A percentile compares a stretch with the other conserved stretches of the same genome.
phyloP scores from a whole-genome alignment of 345 rosid species.

The Triadica sebifera region DNA sequence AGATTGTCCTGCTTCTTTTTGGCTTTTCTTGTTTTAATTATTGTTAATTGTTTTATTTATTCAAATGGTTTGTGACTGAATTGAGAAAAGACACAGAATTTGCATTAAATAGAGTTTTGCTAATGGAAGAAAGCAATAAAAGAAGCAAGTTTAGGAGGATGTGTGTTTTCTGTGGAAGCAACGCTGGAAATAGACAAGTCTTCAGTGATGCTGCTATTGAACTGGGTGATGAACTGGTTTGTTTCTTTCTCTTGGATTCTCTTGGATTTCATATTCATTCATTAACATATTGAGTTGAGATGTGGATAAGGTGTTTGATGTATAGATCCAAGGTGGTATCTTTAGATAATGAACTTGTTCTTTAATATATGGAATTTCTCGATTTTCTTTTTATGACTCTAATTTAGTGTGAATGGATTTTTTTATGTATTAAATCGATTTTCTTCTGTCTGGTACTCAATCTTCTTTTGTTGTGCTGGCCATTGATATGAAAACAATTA shows the following conservation, averaged over 20 bases:
- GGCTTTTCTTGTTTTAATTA: slow-evolving; percentile 7
- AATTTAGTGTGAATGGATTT: slow-evolving; percentile 11
- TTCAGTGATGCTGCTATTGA: slow-evolving; percentile 90
- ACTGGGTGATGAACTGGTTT: slow-evolving; percentile 91
- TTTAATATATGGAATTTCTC: too few species aligned
- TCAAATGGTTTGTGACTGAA: slow-evolving; percentile 24
- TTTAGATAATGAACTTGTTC: background rate
- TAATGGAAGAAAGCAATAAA: slow-evolving; percentile 53
- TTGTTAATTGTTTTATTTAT: background rate
- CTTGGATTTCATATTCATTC: slow-evolving; percentile 9
- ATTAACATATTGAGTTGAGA: background rate
- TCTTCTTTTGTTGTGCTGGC: background rate
- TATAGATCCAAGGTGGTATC: background rate
- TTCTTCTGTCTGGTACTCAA: slow-evolving; percentile 13
- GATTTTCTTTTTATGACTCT: slow-evolving; percentile 1
- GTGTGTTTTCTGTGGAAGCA: slow-evolving; percentile 96
- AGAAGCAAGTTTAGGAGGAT: slow-evolving; percentile 65
- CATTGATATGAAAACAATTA: too few species aligned
- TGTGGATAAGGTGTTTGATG: slow-evolving; percentile 10
- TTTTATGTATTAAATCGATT: slow-evolving; percentile 12
- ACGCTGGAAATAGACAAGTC: slow-evolving; percentile 72
- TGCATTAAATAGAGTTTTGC: slow-evolving; percentile 19
- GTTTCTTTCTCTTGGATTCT: slow-evolving; percentile 23
- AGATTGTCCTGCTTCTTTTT: slow-evolving; percentile 19
- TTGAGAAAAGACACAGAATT: background rate